phyloP scores from a whole-genome alignment of 495 filamentous ascomycete species.

The Hypoxylon cercidicola region DNA sequence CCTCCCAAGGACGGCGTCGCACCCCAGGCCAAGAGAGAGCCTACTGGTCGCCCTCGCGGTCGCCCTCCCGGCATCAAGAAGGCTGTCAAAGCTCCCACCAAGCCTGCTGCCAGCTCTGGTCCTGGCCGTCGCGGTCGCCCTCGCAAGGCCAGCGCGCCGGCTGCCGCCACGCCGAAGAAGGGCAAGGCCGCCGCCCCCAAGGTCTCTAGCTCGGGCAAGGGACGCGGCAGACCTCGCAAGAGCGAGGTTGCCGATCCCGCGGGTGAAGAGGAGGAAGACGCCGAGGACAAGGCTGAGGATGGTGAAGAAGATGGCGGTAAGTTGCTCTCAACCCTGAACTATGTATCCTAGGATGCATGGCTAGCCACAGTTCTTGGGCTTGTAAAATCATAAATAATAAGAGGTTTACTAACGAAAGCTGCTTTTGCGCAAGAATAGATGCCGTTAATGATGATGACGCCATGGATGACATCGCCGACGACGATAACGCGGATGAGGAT shows the following conservation, averaged over 20 bases:
- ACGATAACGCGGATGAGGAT: no score
- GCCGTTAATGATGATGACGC: conserved; percentile 27
- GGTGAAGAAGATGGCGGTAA: conserved; percentile 35
- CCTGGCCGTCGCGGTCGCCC: conserved; percentile 49
- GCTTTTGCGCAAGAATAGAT: conserved; percentile 18
- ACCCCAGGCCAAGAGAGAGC: conserved; percentile 48
- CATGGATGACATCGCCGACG: conserved; percentile 26
- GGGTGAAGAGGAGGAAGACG: conserved; percentile 35
- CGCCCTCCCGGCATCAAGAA: conserved; percentile 51
- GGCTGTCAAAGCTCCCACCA: conserved; percentile 36
- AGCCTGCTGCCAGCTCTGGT: conserved; percentile 28
- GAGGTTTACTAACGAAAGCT: neutral
- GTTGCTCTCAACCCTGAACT: conserved; percentile 1
- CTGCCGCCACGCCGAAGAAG: conserved; percentile 41
- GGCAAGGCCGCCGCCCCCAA: conserved; percentile 31
- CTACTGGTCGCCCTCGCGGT: conserved; percentile 57
- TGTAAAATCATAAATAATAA: neutral
- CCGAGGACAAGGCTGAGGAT: conserved; percentile 25
- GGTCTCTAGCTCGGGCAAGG: conserved; percentile 33
- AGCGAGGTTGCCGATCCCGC: conserved; percentile 21
- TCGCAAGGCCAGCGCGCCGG: conserved; percentile 36
- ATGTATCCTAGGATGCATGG: neutral
- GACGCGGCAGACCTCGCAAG: conserved; percentile 36
- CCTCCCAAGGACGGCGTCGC: conserved; percentile 52
- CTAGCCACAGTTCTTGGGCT: neutral